Evolutionary conservation across 768 basidiomycete genomes (phyloP).

Genomic region (Mycena rosella): DNA sequence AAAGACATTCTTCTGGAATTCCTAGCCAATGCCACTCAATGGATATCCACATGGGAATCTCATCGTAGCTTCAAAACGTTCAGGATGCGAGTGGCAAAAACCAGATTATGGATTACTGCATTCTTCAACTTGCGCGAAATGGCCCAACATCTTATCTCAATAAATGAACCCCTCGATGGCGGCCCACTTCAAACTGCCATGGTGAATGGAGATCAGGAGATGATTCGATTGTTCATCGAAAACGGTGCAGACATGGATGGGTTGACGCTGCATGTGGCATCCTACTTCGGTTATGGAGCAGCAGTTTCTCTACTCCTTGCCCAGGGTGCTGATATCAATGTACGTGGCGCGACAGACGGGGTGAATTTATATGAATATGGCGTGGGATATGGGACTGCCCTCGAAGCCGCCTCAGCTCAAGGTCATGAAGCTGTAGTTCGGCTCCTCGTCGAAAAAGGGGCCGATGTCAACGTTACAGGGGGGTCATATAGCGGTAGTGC

Average conservation of each 20-base stretch:
- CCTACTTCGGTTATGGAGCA: neutral
- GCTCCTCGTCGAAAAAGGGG: no score
- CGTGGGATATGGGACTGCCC: neutral
- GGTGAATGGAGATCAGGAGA: neutral
- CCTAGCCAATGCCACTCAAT: neutral
- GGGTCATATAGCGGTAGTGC: no score
- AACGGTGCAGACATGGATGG: neutral
- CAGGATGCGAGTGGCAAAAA: neutral
- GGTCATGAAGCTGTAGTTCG: no score
- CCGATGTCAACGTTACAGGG: no score
- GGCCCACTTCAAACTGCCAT: neutral
- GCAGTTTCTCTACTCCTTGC: neutral
- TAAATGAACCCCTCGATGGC: neutral
- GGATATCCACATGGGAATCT: neutral
- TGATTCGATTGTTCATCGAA: neutral
- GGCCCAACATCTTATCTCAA: neutral
- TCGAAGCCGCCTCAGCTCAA: no score
- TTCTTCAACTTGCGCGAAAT: neutral
- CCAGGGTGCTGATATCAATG: neutral
- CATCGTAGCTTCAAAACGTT: neutral
- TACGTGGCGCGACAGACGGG: no score
- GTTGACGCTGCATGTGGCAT: neutral
- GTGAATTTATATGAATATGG: no score
- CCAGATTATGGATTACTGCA: neutral
- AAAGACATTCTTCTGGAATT: neutral